phyloP scores from a whole-genome alignment of 148 eudicot genomes.

The Pharnaceum exiguum region DNA sequence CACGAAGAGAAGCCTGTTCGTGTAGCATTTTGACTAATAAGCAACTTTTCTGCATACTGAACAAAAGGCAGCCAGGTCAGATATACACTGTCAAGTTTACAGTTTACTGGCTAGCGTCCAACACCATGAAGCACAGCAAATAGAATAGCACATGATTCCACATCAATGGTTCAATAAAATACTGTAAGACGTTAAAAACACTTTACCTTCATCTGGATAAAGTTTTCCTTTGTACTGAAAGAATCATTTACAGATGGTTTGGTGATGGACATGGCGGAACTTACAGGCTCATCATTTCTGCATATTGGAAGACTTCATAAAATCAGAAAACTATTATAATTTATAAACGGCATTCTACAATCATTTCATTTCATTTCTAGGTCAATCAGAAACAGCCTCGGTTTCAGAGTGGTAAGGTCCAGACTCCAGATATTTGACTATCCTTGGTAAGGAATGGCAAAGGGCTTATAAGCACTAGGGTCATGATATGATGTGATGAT shows the following conservation, averaged over 20 bases:
- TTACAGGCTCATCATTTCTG: conserved; percentile 46
- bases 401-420: too few relatives aligned
- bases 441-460: too few relatives aligned
- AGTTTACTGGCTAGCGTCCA: neutral
- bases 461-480: too few relatives aligned
- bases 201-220: conserved; percentile 78
- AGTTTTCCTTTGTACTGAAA: conserved; percentile 61
- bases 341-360: neutral
- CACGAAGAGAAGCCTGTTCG: conserved; percentile 26
- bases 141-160: neutral
- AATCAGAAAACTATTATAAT: neutral
- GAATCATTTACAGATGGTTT: conserved; percentile 65
- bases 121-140: neutral
- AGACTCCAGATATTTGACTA: too few relatives aligned
- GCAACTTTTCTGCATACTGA: conserved; percentile 71
- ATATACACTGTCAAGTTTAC: neutral
- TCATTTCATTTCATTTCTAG: too few relatives aligned
- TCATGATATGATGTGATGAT: too few relatives aligned
- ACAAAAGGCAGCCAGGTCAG: conserved; percentile 1
- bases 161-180: neutral
- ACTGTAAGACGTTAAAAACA: too few relatives aligned
- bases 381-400: too few relatives aligned
- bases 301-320: conserved; percentile 6
- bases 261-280: conserved; percentile 24
- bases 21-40: conserved; percentile 40